These are phyloP conservation scores for Aspergillus sclerotioniger DNA, from an alignment of 495 filamentous ascomycete species.

Conservation along the genomic window DNA sequence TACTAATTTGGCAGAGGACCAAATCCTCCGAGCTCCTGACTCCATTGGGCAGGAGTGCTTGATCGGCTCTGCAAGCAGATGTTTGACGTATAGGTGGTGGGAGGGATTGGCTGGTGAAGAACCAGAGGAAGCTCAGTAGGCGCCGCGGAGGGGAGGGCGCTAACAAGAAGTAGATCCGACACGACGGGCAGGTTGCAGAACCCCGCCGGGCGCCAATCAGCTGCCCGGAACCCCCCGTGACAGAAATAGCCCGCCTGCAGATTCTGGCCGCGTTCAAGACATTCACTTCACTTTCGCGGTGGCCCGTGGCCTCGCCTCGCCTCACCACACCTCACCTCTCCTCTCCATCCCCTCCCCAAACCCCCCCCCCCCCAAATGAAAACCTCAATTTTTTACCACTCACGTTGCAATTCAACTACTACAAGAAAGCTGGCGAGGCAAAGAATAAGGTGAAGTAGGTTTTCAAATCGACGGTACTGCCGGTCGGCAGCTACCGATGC, in stretches of 20 bases:
- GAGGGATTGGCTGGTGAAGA: conserved; percentile 13
- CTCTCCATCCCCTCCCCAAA: too few relatives aligned
- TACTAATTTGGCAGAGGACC: background rate
- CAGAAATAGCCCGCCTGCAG: conserved; percentile 6
- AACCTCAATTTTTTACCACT: too few relatives aligned
- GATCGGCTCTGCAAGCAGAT: conserved; percentile 14
- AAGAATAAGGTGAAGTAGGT: too few relatives aligned
- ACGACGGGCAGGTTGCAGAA: background rate
- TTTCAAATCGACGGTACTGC: background rate
- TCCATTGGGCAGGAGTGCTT: conserved; percentile 6
- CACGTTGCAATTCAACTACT: too few relatives aligned
- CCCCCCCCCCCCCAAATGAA: too few relatives aligned
- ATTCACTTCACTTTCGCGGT: too few relatives aligned
- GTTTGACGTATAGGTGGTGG: conserved; percentile 9
- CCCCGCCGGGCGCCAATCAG: conserved; percentile 13
- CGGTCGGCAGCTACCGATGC: background rate
- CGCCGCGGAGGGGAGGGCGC: conserved; percentile 23
- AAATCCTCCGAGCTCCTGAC: background rate
- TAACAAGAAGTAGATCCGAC: background rate
- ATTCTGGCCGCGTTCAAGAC: background rate
- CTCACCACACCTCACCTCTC: too few relatives aligned
- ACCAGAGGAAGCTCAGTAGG: conserved; percentile 19
- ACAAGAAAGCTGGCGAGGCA: too few relatives aligned
- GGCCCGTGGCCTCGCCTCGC: too few relatives aligned
- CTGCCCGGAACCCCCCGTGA: background rate